Base-by-base conservation (phyloP, 2,329 filamentous ascomycete species). In the Sporothrix euskadiensis region DNA sequence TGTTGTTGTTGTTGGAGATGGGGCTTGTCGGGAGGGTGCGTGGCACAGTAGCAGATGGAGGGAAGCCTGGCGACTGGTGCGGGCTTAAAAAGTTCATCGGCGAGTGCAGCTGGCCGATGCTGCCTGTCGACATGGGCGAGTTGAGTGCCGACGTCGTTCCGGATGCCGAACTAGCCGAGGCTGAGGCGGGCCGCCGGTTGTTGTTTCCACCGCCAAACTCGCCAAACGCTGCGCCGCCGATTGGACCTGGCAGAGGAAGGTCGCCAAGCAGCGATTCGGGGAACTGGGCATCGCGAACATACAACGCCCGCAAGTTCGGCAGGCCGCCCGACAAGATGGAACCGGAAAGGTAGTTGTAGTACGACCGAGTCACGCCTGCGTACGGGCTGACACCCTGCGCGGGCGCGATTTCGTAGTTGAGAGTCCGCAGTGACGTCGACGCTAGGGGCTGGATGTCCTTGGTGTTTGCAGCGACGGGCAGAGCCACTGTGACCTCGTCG, bases 271-370 rank as follows among this genome's bases (percentile, higher is more conserved):
- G 88, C 12, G 91, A 87, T 77, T 97, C 93, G 1, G 94, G 90
- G 80, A 98, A 97, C 69, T 88, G 86, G 35, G 91, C 88, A 78
- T 98, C 94, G 69, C 93, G 91, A 22, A 98, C 95, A 80, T 97
- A 98, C 8, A 98, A 87, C 30, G 90, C 88, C 49, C 87, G 87
- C 9, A 98, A 86, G 49, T 87, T 88, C 0, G 94, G 94, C 8
- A 98, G 86, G 8, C 89, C 88, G 75, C 91, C 91, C 19, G 89
- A 88, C 74, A 96, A 88, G 44, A 98, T 88, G 0, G 93, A 97
- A n/a, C 88, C 88, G 35, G 93, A 90, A 26, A 98, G 88, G 81
- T 97, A 97, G 75, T 89, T 88, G 81, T 98, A 97, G 83, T 97
- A 97, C 22, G 87, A 87, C 10, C 84, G 81, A 0, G 87, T 87